Percentiles rank a stretch among this genome's conserved stretches.
Evolutionary conservation across 768 basidiomycete genomes (phyloP).

Genomic region (Tephrocybe sp.): DNA sequence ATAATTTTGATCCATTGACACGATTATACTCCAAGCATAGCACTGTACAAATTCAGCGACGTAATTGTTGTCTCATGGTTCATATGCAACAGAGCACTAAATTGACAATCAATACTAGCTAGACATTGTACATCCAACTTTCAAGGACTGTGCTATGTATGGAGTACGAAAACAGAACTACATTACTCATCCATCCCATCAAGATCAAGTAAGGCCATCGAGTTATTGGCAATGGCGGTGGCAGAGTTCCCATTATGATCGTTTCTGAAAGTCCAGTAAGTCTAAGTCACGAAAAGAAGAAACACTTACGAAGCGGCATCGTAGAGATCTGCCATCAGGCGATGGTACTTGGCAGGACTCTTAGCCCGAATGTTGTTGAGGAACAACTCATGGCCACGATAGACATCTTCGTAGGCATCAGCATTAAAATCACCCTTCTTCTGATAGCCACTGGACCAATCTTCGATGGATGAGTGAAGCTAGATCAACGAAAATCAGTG

Average conservation of each 20-base stretch:
- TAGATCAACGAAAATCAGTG: not conserved
- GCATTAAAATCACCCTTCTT: slow-evolving; percentile 3
- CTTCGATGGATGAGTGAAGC: slow-evolving; percentile 1
- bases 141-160: no score
- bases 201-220: slow-evolving; percentile 1
- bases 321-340: slow-evolving; percentile 11
- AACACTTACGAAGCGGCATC: slow-evolving; percentile 1
- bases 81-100: no score
- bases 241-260: not conserved
- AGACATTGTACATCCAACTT: no score
- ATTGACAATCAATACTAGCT: no score
- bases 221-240: not conserved
- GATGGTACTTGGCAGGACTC: slow-evolving; percentile 1
- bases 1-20: no score
- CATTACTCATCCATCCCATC: slow-evolving; percentile 8
- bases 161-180: no score
- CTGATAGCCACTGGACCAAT: not conserved
- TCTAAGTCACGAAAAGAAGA: no score
- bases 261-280: not conserved
- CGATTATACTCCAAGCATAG: no score
- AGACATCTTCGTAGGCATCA: slow-evolving; percentile 6
- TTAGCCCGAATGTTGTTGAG: not conserved
- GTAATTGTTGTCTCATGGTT: no score
- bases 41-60: no score
- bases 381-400: not conserved